Conservation (phyloP, 1,284 basidiomycete genomes). For the Cryptococcus sp. region DNA sequence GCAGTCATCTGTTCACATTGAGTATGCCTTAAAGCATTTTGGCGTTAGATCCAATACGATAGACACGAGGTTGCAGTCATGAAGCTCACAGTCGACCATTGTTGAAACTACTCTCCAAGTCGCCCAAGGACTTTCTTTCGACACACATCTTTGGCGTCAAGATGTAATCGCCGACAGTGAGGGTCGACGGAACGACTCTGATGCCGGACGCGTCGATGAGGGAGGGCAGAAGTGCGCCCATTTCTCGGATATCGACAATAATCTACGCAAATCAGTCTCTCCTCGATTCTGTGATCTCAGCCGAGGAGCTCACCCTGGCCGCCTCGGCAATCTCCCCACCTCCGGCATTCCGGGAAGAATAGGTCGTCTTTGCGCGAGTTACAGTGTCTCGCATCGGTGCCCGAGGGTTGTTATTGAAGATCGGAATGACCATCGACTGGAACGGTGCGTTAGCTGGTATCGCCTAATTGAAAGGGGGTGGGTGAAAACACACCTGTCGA, state of each 20-base stretch:
- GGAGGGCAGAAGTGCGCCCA: constrained; percentile 87
- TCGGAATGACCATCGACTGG: constrained; percentile 85
- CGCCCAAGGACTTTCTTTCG: constrained; percentile 89
- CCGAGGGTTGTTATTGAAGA: constrained; percentile 73
- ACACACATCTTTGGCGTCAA: constrained; percentile 93
- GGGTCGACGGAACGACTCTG: constrained; percentile 79
- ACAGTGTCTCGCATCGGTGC: constrained; percentile 55
- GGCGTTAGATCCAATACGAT: background rate
- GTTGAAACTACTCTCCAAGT: constrained; percentile 87
- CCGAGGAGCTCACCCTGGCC: constrained; percentile 57
- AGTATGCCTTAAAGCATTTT: constrained; percentile 65
- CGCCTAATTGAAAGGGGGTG: background rate
- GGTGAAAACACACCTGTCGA: constrained; percentile 63
- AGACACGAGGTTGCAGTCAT: background rate
- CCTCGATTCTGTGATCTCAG: background rate
- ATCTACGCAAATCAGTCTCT: constrained; percentile 56
- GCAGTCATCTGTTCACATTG: constrained; percentile 97
- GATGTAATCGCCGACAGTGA: constrained; percentile 95
- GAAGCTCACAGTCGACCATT: constrained; percentile 82
- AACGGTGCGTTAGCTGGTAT: background rate
- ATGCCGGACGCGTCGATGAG: constrained; percentile 80
- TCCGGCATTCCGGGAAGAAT: constrained; percentile 83
- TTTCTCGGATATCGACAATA: constrained; percentile 95
- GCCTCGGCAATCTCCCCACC: constrained; percentile 68
- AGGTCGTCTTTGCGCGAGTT: constrained; percentile 69